Conservation (phyloP, 2,329 filamentous ascomycete genomes). For the Cordyceps militaris region DNA sequence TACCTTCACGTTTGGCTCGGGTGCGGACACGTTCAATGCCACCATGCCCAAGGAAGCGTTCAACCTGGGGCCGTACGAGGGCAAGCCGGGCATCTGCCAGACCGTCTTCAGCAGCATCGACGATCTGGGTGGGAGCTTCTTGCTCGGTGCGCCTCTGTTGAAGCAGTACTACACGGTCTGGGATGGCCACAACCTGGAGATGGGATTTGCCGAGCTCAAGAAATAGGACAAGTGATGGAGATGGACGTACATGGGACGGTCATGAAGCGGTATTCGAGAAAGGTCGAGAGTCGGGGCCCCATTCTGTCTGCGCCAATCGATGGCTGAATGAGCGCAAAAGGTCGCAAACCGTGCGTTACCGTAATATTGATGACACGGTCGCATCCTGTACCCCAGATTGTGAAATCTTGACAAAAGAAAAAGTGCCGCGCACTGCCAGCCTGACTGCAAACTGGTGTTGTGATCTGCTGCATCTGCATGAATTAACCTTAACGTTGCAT, state of each 20-base stretch:
- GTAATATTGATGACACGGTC: neutral
- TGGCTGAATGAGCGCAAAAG: neutral
- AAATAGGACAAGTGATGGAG: neutral
- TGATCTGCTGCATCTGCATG: neutral
- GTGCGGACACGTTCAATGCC: slow-evolving; percentile 19
- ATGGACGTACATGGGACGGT: neutral
- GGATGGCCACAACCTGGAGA: slow-evolving; percentile 22
- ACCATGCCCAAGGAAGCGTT: slow-evolving; percentile 24
- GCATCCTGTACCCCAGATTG: neutral
- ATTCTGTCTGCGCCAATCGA: neutral
- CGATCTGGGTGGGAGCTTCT: slow-evolving; percentile 21
- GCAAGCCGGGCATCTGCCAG: slow-evolving; percentile 23
- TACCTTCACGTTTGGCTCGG: slow-evolving; percentile 24
- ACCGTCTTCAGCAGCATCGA: slow-evolving; percentile 22
- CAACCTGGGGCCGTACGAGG: slow-evolving; percentile 26
- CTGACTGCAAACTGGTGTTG: neutral
- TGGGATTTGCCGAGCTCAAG: slow-evolving; percentile 21
- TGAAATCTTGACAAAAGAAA: neutral
- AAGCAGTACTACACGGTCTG: slow-evolving; percentile 31
- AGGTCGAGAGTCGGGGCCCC: neutral
- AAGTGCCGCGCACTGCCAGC: neutral
- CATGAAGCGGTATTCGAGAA: neutral
- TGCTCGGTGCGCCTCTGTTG: slow-evolving; percentile 27
- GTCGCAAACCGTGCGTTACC: too few species aligned
- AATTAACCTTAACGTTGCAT: slow-evolving; percentile 4